Evolutionary conservation across 768 basidiomycete genomes (phyloP), one percentile per base, ranked within the genome.

Genomic region (Crassisporium funariophilum): DNA sequence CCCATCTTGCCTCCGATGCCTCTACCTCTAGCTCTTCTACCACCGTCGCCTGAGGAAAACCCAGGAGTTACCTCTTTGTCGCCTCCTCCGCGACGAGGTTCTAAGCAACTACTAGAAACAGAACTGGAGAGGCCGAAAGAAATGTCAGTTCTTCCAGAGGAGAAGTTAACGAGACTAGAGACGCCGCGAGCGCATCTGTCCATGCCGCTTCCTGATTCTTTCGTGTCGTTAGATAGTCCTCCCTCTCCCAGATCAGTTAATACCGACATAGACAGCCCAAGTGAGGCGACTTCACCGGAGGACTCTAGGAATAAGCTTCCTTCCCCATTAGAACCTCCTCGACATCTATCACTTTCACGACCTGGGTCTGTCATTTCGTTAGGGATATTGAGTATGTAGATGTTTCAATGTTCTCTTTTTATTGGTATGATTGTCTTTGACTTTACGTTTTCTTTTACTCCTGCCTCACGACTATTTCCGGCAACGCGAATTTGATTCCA

Each of bases 21-120:
- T 12, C 64, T 64, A 9, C 67, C 68, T 7, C 63, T 58, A 21
- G 43, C 50, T 50, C 47, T 54, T 58, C 64, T 47, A 21, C 35
- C 53, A 17, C 42, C 38, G 15, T 41, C 41, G 7, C 29, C 44
- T 20, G 58, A 62, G 40, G 56, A 66, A 38, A 33, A 53, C 8
- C 54, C 54, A 2, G 70, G 67, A 50, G 50, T 68, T 52, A 65
- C 63, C 3, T 44, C 84, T 8, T 65, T 87, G 22, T 79, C 82
- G 5, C 84, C 84, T 4, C 83, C 84, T 1, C 85, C 84, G 19
- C 78, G 85, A 29, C 75, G 79, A 22, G 73, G 76, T 29, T 84
- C 81, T 17, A 77, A 73, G 49, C 74, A 78, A 46, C 65, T 78
- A 19, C 47, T 68, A 11, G 71, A 71, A 25, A 58, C 59, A 24